A percentile compares a stretch with the other conserved stretches of the same genome.
Conservation (phyloP, 1,284 basidiomycete species). For the Boletus semigastroideus region DNA sequence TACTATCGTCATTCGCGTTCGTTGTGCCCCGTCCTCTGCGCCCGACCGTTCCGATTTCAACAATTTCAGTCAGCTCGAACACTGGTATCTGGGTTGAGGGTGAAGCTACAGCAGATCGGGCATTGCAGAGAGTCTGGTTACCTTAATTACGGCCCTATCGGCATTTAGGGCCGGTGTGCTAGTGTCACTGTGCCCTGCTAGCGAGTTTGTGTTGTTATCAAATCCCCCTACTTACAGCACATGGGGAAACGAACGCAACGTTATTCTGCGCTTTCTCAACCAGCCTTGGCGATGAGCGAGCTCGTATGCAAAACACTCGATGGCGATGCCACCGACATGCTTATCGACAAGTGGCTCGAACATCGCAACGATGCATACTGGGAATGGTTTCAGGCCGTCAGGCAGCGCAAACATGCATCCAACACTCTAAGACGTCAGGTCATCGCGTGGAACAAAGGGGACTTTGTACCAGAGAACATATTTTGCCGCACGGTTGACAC, state of each 20-base stretch:
- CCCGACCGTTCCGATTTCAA: too few species aligned
- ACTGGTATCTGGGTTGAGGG: too few species aligned
- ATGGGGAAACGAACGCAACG: constrained; percentile 36
- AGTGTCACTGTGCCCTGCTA: neutral
- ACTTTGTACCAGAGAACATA: constrained; percentile 72
- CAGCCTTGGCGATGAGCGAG: constrained; percentile 67
- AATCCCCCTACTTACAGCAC: constrained; percentile 3
- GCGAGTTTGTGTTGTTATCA: constrained; percentile 13
- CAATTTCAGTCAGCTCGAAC: too few species aligned
- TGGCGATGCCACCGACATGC: constrained; percentile 68
- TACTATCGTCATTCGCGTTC: too few species aligned
- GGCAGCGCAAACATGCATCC: constrained; percentile 58
- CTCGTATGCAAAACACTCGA: constrained; percentile 72
- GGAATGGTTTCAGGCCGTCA: constrained; percentile 69
- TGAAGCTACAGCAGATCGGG: too few species aligned
- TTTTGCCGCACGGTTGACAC: constrained; percentile 76
- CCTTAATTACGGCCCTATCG: constrained; percentile 13
- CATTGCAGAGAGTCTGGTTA: too few species aligned
- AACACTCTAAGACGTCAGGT: constrained; percentile 54
- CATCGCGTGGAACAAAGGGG: constrained; percentile 72
- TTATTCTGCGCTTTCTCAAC: constrained; percentile 66
- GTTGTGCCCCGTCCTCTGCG: too few species aligned
- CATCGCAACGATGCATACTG: constrained; percentile 70
- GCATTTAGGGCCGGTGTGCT: constrained; percentile 33
- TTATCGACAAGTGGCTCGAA: constrained; percentile 79